A percentile compares a stretch with the other conserved stretches of the same genome.
phyloP scores from a whole-genome alignment of 108 stramenopile species.

The Nitzschia inconspicua region DNA sequence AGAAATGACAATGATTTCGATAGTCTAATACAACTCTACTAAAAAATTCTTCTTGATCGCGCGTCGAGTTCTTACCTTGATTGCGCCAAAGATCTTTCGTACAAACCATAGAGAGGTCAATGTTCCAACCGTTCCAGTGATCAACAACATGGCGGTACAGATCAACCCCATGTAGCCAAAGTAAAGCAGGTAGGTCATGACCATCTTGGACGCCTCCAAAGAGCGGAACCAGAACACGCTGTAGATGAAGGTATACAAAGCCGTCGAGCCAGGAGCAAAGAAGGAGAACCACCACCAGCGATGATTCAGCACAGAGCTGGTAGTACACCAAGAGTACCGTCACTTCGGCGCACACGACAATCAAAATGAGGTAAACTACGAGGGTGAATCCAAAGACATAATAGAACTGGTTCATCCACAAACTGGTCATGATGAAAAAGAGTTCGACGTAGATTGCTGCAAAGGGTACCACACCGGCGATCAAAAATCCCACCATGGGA shows the following conservation, averaged over 20 bases:
- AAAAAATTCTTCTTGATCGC: too few relatives aligned
- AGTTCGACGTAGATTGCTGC: constrained; percentile 98
- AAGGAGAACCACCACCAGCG: constrained; percentile 99
- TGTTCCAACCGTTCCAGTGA: constrained; percentile 92
- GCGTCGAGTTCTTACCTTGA: too few relatives aligned
- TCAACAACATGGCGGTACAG: constrained; percentile 81
- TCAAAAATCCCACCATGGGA: constrained; percentile 66
- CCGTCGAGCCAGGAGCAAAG: constrained; percentile 90
- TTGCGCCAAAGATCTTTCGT: constrained; percentile 92
- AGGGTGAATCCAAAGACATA: constrained; percentile 99
- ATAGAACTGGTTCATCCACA: constrained; percentile 99
- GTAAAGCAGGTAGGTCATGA: constrained; percentile 97
- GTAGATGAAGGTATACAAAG: constrained; percentile 92
- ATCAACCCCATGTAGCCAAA: constrained; percentile 97
- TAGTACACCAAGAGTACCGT: constrained; percentile 96
- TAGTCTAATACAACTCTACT: too few relatives aligned
- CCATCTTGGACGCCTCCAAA: constrained; percentile 86
- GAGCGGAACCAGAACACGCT: constrained; percentile 89
- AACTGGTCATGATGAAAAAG: constrained; percentile 97
- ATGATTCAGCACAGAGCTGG: constrained; percentile 98
- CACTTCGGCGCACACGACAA: constrained; percentile 94
- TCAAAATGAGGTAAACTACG: constrained; percentile 91
- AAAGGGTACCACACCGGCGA: constrained; percentile 95
- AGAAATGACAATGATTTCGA: too few relatives aligned
- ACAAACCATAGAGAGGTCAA: constrained; percentile 93